Evolutionary conservation across 371 early-diverging fungal genomes (phyloP).

Genomic region (Apophysomyces variabilis): DNA sequence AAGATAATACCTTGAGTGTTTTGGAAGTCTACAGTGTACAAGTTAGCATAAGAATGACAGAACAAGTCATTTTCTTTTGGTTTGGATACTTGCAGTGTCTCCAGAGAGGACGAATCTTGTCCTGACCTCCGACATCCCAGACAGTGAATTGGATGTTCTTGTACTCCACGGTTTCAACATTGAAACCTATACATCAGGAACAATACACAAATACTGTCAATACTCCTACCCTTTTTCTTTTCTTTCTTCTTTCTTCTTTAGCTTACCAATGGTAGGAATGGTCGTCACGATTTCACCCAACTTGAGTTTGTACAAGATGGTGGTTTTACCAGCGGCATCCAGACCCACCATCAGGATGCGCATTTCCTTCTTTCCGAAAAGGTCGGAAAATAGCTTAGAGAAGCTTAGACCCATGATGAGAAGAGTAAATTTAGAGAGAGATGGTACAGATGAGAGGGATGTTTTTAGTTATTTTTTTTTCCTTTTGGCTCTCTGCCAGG

Average conservation of each 20-base stretch:
- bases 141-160: slow-evolving; percentile 98
- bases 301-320: slow-evolving; percentile 88
- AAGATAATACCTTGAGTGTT: slow-evolving; percentile 98
- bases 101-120: slow-evolving; percentile 59
- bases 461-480: slow-evolving; percentile 12
- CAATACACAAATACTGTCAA: slow-evolving; percentile 1
- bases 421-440: slow-evolving; percentile 2
- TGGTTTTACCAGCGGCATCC: slow-evolving; percentile 99
- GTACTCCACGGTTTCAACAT: slow-evolving; percentile 94
- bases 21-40: slow-evolving; percentile 80
- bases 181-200: slow-evolving; percentile 68
- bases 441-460: slow-evolving; percentile 12
- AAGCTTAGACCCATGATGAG: slow-evolving; percentile 54
- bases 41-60: neutral
- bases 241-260: neutral
- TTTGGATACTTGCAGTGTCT: slow-evolving; percentile 50
- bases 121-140: slow-evolving; percentile 93
- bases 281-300: slow-evolving; percentile 96
- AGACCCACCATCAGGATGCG: slow-evolving; percentile 97
- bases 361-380: slow-evolving; percentile 88
- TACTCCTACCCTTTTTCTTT: slow-evolving; percentile 2
- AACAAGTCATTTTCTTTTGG: neutral
- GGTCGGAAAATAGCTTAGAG: slow-evolving; percentile 47
- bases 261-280: slow-evolving; percentile 83
- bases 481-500: slow-evolving; percentile 11